Conservation (phyloP, 164 flowering plant species). For the Sedum album region DNA sequence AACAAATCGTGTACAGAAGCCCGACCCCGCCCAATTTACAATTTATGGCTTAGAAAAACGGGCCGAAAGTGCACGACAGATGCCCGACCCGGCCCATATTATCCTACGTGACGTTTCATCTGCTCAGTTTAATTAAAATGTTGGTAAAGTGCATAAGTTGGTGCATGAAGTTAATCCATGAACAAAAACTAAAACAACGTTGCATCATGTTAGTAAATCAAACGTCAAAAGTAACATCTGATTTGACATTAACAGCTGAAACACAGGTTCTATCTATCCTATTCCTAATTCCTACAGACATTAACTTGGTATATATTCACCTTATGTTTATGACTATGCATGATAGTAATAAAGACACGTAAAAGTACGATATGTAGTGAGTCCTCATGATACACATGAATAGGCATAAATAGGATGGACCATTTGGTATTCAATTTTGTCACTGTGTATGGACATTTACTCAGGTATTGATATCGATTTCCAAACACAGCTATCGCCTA, state of each 20-base stretch:
- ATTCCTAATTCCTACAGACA: too few species aligned
- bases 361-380: not conserved
- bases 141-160: not conserved
- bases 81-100: too few species aligned
- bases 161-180: conserved; percentile 1
- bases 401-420: not conserved
- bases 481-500: conserved; percentile 1
- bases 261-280: too few species aligned
- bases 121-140: not conserved
- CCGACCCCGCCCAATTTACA: too few species aligned
- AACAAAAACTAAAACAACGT: not conserved
- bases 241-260: too few species aligned
- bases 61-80: too few species aligned
- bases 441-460: not conserved
- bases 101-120: not conserved
- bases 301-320: too few species aligned
- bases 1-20: too few species aligned
- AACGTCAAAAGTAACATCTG: too few species aligned
- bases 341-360: not conserved
- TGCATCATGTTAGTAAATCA: too few species aligned
- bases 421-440: conserved; percentile 8
- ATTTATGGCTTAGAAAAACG: too few species aligned
- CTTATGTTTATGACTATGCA: not conserved
- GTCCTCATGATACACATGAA: conserved; percentile 4
- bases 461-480: not conserved